Percentiles rank a stretch among this genome's conserved stretches.
phyloP scores from a whole-genome alignment of 352 stramenopile species.

The Phytophthora europaea region DNA sequence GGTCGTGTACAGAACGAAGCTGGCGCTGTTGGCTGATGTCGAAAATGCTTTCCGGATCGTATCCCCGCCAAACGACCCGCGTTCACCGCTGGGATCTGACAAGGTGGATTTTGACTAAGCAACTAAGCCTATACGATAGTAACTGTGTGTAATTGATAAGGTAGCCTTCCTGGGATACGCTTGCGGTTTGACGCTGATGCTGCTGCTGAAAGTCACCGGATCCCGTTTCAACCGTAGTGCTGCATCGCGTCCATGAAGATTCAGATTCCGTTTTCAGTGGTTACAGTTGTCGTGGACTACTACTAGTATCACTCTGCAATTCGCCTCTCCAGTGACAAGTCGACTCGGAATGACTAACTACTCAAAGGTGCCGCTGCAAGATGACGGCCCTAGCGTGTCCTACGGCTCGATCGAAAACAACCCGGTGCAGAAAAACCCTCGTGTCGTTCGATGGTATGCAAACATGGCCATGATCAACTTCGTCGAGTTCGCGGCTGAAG shows the following conservation, averaged over 20 bases:
- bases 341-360: conserved; percentile 20
- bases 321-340: background rate
- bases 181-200: background rate
- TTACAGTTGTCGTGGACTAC: background rate
- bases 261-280: conserved; percentile 22
- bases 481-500: conserved; percentile 79
- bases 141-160: conserved; percentile 9
- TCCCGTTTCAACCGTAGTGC: background rate
- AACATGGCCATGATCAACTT: conserved; percentile 86
- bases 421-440: background rate
- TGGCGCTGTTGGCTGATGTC: conserved; percentile 51
- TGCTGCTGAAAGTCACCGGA: background rate
- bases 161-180: background rate
- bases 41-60: conserved; percentile 44
- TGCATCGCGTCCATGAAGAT: conserved; percentile 2
- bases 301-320: conserved; percentile 6
- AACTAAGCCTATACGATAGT: conserved; percentile 26
- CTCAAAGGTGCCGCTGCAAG: conserved; percentile 28
- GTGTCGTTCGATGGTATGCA: conserved; percentile 57
- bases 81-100: conserved; percentile 58
- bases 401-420: conserved; percentile 31
- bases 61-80: conserved; percentile 45
- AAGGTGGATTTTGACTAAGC: conserved; percentile 43
- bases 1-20: conserved; percentile 63
- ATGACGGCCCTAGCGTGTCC: conserved; percentile 11